A percentile compares a stretch with the other conserved stretches of the same genome.
These are phyloP conservation scores for Leishmania tropica DNA, from an alignment of 208 protist species.

Conservation along the genomic window DNA sequence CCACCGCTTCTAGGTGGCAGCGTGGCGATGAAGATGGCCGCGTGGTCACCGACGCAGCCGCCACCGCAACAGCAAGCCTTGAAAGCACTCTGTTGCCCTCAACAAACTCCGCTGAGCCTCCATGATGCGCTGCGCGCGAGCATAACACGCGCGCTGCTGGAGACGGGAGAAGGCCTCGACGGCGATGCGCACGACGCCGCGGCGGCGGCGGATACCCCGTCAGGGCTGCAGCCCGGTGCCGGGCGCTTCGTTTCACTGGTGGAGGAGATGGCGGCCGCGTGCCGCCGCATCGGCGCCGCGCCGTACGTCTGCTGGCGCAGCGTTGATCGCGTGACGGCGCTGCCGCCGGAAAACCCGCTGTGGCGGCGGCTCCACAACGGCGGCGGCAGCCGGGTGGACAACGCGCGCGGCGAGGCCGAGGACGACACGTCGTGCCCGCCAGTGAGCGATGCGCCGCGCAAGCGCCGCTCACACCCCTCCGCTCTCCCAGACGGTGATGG, in stretches of 20 bases:
- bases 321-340: constrained; percentile 26
- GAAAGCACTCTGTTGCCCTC: background rate
- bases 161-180: background rate
- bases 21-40: background rate
- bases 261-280: constrained; percentile 33
- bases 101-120: background rate
- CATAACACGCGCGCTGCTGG: background rate
- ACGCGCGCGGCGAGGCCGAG: constrained; percentile 19
- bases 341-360: constrained; percentile 10
- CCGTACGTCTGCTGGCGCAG: constrained; percentile 29
- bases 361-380: background rate
- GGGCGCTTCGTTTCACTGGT: constrained; percentile 26
- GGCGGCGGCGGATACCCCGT: background rate
- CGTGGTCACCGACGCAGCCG: background rate
- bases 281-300: constrained; percentile 14
- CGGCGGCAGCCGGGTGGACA: constrained; percentile 2
- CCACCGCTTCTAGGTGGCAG: background rate
- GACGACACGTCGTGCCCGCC: constrained; percentile 14
- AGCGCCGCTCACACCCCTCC: background rate
- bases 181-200: background rate
- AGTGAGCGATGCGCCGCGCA: background rate
- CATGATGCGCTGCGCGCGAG: background rate
- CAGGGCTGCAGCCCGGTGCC: background rate
- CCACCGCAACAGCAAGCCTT: background rate
- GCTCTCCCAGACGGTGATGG: background rate